Evolutionary conservation across 2,329 filamentous ascomycete genomes (phyloP).

Genomic region (Apiospora hydei): DNA sequence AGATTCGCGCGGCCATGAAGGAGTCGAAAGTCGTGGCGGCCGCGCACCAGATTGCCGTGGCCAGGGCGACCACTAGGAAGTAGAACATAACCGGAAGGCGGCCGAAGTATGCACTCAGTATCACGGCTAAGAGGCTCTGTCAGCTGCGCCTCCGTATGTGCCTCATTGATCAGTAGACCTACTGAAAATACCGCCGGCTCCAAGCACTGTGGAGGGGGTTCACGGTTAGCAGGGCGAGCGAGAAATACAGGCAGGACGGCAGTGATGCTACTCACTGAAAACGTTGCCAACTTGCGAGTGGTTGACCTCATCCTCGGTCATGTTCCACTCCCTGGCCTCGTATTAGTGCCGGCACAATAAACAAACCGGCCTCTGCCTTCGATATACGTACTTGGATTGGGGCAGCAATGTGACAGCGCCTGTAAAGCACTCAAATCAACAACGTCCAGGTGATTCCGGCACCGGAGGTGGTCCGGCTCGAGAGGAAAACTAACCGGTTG

Average conservation of each 20-base stretch:
- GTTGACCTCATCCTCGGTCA: slow-evolving; percentile 56
- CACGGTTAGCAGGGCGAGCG: neutral
- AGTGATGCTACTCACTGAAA: slow-evolving; percentile 42
- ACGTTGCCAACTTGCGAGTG: slow-evolving; percentile 60
- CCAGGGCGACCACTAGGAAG: slow-evolving; percentile 46
- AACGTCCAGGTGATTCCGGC: too few relatives aligned
- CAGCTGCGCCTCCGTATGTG: neutral
- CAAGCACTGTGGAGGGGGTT: slow-evolving; percentile 42
- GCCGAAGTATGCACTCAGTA: slow-evolving; percentile 51
- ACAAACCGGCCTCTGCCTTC: neutral
- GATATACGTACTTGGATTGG: slow-evolving; percentile 47
- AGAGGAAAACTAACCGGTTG: slow-evolving; percentile 41
- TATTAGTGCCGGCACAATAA: neutral
- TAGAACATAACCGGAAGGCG: slow-evolving; percentile 54
- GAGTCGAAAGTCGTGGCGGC: slow-evolving; percentile 52
- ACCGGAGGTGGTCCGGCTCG: too few relatives aligned
- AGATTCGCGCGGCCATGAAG: slow-evolving; percentile 55
- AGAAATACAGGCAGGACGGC: too few relatives aligned
- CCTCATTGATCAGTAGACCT: neutral
- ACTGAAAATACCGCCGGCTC: slow-evolving; percentile 45
- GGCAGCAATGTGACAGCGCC: slow-evolving; percentile 50
- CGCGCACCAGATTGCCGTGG: slow-evolving; percentile 53
- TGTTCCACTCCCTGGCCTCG: slow-evolving; percentile 51
- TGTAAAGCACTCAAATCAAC: neutral
- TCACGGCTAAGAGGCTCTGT: slow-evolving; percentile 3